Conservation (phyloP, 2,329 filamentous ascomycete species). For the Epichloe coenophiala region DNA sequence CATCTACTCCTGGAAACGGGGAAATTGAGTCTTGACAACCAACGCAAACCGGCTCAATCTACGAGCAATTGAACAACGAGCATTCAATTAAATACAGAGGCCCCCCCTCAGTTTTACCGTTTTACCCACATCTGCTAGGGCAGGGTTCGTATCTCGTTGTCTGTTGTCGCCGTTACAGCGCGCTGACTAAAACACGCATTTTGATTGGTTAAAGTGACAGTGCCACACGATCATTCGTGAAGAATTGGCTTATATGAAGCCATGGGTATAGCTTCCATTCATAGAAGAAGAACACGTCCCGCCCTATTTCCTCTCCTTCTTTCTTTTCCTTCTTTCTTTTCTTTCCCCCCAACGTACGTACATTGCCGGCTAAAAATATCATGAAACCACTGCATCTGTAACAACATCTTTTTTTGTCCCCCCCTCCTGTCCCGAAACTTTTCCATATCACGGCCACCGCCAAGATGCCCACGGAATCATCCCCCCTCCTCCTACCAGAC, state of each 20-base stretch:
- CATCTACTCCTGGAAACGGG: too few species aligned
- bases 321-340: not conserved
- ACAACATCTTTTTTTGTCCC: too few species aligned
- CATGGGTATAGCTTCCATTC: not conserved
- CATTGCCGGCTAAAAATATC: too few species aligned
- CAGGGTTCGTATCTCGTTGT: too few species aligned
- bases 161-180: constrained; percentile 9
- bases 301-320: not conserved
- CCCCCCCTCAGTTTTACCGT: too few species aligned
- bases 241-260: not conserved
- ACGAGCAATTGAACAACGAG: not conserved
- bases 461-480: constrained; percentile 14
- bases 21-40: not conserved
- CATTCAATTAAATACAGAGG: not conserved
- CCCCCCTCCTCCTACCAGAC: constrained; percentile 19
- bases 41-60: not conserved
- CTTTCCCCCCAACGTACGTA: too few species aligned
- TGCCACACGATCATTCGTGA: not conserved
- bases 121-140: not conserved
- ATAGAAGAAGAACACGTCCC: too few species aligned
- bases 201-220: constrained; percentile 15
- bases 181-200: constrained; percentile 19
- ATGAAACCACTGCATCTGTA: too few species aligned
- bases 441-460: not conserved
- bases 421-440: too few species aligned